phyloP scores from a whole-genome alignment of 2,329 filamentous ascomycete genomes.

The Elsinoe fawcettii region DNA sequence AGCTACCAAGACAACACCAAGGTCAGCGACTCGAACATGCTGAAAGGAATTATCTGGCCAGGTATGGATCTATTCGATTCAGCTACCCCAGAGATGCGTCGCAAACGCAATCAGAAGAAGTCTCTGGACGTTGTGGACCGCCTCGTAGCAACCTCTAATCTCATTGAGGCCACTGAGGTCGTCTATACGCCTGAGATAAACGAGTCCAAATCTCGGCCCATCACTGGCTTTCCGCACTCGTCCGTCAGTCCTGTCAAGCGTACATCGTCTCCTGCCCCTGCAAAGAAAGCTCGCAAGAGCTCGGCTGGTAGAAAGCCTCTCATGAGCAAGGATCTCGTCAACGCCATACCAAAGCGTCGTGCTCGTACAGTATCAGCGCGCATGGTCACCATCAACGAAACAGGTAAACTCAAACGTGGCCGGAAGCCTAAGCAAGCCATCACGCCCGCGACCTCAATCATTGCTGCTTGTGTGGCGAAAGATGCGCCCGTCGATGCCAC shows the following conservation, averaged over 20 bases:
- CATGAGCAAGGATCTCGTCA: slow-evolving; percentile 25
- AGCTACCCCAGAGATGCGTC: slow-evolving; percentile 63
- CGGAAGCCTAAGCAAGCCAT: neutral
- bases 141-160: slow-evolving; percentile 57
- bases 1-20: slow-evolving; percentile 32
- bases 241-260: slow-evolving; percentile 29
- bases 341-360: slow-evolving; percentile 17
- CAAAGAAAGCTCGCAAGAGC: slow-evolving; percentile 23
- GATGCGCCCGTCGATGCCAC: slow-evolving; percentile 15
- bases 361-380: slow-evolving; percentile 15
- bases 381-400: slow-evolving; percentile 28
- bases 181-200: slow-evolving; percentile 48
- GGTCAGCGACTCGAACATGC: slow-evolving; percentile 29
- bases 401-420: slow-evolving; percentile 17
- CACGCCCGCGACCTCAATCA: slow-evolving; percentile 12
- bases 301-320: slow-evolving; percentile 22
- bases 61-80: slow-evolving; percentile 79
- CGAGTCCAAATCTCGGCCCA: slow-evolving; percentile 36
- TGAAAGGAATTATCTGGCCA: slow-evolving; percentile 68
- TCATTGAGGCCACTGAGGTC: slow-evolving; percentile 56
- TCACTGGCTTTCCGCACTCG: slow-evolving; percentile 38
- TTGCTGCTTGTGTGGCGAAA: no score
- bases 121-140: slow-evolving; percentile 60
- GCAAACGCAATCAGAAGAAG: slow-evolving; percentile 72
- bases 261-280: slow-evolving; percentile 24